Base-by-base conservation (phyloP, 2,329 filamentous ascomycete species). In the Xylaria sp. region DNA sequence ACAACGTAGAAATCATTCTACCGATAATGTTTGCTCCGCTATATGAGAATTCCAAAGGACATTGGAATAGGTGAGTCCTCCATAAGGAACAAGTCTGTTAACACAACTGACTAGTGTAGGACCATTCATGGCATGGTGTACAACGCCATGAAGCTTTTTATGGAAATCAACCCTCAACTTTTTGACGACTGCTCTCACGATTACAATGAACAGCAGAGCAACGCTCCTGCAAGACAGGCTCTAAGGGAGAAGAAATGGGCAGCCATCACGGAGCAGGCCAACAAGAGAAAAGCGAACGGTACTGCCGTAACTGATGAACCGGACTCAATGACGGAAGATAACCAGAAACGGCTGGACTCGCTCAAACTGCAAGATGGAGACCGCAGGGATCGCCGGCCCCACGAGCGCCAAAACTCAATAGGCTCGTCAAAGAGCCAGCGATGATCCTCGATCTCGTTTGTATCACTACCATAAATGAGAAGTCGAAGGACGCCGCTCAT, bases 71-170 rank as follows among this genome's bases (percentile, higher is more conserved):
- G 94, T 97, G 84, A 73, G 86, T 1, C 23, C 15, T 21, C 51
- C 17, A 54, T 45, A 2, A n/a, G n/a, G 42, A 40, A 23, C 15
- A 21, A 19, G 28, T 7, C n/a, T 21, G 52, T 19, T 19, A 11
- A 47, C 46, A 14, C 17, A 7, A 57, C 78, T 83, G 72, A 82
- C 66, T 9, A 52, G 7, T 2, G 1, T 68, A 98, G 95, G 73
- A 99, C 95, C 7, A 99, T 99, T 70, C 95, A 99, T 75, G 95
- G 95, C 76, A 98, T 99, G 94, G 95, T 99, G 11, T 98, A 98
- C 78, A 99, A 98, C 73, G 95, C 95, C 60, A 98, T 99, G 95
- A 99, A 99, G 78, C 86, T 99, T 38, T 99, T 99, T 78, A 99
- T 99, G 95, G 95, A 99, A 77, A 97, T 99, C 73, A 98, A 98